Base-by-base conservation (phyloP, 2,329 filamentous ascomycete genomes). In the Akanthomyces uredinophilus region DNA sequence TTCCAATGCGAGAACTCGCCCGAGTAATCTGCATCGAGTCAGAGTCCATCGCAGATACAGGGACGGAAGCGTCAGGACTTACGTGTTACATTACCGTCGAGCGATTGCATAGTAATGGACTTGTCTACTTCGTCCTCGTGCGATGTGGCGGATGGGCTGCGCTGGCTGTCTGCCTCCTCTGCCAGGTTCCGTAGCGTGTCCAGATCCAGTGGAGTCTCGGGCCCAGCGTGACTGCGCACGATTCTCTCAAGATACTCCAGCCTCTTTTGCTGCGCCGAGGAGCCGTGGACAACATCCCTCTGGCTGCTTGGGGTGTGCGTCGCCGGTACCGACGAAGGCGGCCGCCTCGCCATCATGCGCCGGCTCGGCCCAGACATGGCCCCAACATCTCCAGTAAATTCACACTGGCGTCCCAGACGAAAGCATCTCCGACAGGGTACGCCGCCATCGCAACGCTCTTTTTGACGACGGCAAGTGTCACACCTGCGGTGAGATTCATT, bases 361-460 rank as follows among this genome's bases (percentile, higher is more conserved):
- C 57, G 57, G 39, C 57, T 29, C 11, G 27, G 18, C 29, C 64
- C 65, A 5, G 64, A 52, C 64, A 57, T 22, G 39, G 24, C 61
- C 43, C 64, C 70, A 27, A 67, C 69, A 63, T 72, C 71, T 63
- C 68, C 66, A 65, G 57, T 60, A 5, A 83, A 83, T 63, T 79
- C 74, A 69, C 81, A 83, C 66, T 78, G 77, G 49, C 81, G 77
- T 63, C 77, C 77, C 65, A 83, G 78, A 63, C 79, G 79, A 62
- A 78, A 73, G 67, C 81, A 84, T 60, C 82, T 73, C 52, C 79
- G 78, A 67, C 81, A 84, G 2, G 82, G 82, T 20, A 81, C 74
- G 55, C 81, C 82, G 52, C 81, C 82, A 66, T 83, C 81, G 66
- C 81, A 84, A 71, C 83, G 83, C 69, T 84, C 81, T 68, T 84